Percentiles rank a stretch among this genome's conserved stretches.
phyloP scores from a whole-genome alignment of 176 grass and related monocot species.

The Oryza glaberrima region DNA sequence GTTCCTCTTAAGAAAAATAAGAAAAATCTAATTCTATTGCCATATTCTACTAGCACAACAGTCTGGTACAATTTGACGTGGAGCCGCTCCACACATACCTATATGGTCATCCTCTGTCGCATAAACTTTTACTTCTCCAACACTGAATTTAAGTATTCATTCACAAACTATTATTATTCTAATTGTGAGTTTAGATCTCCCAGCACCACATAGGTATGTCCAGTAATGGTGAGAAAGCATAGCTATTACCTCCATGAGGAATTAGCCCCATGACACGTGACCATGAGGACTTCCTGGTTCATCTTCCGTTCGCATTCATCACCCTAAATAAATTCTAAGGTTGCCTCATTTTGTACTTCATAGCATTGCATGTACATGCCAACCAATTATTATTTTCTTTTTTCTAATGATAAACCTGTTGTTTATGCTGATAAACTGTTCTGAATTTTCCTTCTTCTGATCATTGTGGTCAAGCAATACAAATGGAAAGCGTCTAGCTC shows the following conservation, averaged over 20 bases:
- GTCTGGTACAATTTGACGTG: neutral
- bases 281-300: neutral
- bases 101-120: neutral
- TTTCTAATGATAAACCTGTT: neutral
- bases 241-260: too few relatives aligned
- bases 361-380: neutral
- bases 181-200: neutral
- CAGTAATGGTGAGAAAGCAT: neutral
- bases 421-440: neutral
- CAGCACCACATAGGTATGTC: neutral
- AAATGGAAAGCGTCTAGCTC: neutral
- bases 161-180: neutral
- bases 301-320: neutral
- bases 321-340: neutral
- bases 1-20: conserved; percentile 4
- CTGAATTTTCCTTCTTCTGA: neutral
- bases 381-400: neutral
- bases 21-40: neutral
- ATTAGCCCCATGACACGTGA: neutral
- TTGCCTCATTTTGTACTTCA: neutral
- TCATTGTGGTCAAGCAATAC: neutral
- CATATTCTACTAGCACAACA: neutral
- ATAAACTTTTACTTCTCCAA: neutral
- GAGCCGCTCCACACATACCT: too few relatives aligned
- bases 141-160: neutral